Evolutionary conservation across 2,329 filamentous ascomycete species (phyloP), one percentile per base, ranked within the genome.

Genomic region (Aspergillus pseudonomiae): DNA sequence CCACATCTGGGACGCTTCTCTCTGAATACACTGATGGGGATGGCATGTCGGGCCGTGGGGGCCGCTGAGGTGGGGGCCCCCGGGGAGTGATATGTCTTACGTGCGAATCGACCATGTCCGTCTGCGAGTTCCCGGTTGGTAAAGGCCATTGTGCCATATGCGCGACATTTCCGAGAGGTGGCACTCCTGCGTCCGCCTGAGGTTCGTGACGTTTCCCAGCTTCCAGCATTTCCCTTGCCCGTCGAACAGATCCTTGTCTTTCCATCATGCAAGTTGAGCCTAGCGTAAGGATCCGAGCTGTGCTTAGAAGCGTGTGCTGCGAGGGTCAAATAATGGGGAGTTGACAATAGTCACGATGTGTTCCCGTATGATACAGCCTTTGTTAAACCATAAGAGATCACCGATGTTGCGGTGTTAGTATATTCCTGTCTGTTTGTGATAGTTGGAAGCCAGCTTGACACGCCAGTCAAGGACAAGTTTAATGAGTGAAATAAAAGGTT

Each of bases 131-230:
- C 55, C 75, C 73, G 65, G 78, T 75, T n/a, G 78, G 73, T 11
- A 83, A 73, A 56, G 82, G 81, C 82, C 82, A 84, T 71, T 81
- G 79, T 43, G 78, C 77, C 63, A 75, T 74, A 57, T 78, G 78
- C 11, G 79, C 74, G n/a, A 65, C 59, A 41, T 72, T 59, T 45
- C 67, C 65, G 16, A 67, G 64, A 48, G 66, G 68, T 45, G 59
- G n/a, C 61, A 62, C 55, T 59, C 61, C 56, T 63, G 56, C 34
- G 36, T 65, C 57, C 50, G 45, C 43, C 19, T 63, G 61, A 30
- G 65, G 55, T 63, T 65, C 62, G 28, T 70, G 72, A 48, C 74
- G 73, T 55, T 71, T 65, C 28, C 75, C 76, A 34, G 73, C 71
- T 64, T 74, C 71, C 58, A 77, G 61, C 69, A 74, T 68, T 65